A percentile compares a stretch with the other conserved stretches of the same genome.
Conservation (phyloP, 2,329 filamentous ascomycete species). For the Aspergillus tubingensis region DNA sequence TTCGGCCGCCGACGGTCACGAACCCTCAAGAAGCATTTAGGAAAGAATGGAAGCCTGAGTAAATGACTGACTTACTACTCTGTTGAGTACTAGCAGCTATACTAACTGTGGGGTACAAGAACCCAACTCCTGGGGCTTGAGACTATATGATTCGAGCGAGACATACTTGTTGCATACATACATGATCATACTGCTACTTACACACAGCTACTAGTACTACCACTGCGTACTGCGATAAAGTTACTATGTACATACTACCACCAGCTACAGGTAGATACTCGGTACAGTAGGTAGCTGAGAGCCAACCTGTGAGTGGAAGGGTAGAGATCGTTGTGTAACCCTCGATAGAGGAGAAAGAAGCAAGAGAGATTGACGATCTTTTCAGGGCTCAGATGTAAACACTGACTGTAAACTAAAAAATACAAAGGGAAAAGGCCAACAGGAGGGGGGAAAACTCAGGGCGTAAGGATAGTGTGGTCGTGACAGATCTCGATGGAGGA, state of each 20-base stretch:
- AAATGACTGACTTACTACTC: background rate
- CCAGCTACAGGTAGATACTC: too few relatives aligned
- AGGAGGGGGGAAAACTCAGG: background rate
- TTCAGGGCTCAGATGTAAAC: background rate
- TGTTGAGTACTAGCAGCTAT: too few relatives aligned
- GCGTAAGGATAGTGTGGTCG: conserved; percentile 10
- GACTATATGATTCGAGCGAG: too few relatives aligned
- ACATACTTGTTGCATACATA: too few relatives aligned
- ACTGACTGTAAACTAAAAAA: background rate
- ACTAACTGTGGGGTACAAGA: background rate
- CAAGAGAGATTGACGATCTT: background rate
- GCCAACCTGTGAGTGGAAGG: background rate
- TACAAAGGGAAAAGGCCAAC: background rate
- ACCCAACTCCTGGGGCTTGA: background rate
- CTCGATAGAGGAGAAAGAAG: background rate
- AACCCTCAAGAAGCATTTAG: background rate
- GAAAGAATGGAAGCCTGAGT: conserved; percentile 1
- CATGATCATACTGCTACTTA: too few relatives aligned
- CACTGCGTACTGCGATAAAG: too few relatives aligned
- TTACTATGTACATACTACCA: too few relatives aligned
- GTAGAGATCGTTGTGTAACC: background rate
- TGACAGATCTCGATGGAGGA: conserved; percentile 19
- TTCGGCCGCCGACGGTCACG: background rate
- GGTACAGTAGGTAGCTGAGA: too few relatives aligned
- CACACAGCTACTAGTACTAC: too few relatives aligned